Evolutionary conservation across 208 protist genomes (phyloP).

Genomic region (Vickermania spadyakhi): DNA sequence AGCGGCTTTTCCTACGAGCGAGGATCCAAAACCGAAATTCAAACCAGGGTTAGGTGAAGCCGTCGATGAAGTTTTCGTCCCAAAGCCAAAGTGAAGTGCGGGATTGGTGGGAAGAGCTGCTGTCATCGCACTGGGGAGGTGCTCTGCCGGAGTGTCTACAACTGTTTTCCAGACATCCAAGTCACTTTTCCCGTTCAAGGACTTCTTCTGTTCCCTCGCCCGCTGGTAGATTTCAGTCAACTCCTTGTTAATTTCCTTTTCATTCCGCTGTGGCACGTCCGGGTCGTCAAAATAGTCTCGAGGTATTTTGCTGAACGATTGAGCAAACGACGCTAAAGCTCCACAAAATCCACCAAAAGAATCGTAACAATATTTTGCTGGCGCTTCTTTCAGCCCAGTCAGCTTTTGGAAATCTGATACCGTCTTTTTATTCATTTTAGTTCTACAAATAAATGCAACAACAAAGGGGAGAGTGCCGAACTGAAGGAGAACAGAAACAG

Average conservation of each 20-base stretch:
- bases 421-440: conserved; percentile 14
- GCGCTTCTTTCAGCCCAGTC: conserved; percentile 46
- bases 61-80: conserved; percentile 1
- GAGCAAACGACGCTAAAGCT: conserved; percentile 71
- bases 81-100: conserved; percentile 15
- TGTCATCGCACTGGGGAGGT: background rate
- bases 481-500: conserved; percentile 6
- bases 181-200: conserved; percentile 20
- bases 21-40: background rate
- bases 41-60: background rate
- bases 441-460: conserved; percentile 2
- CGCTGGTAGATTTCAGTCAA: conserved; percentile 45
- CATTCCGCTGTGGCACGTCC: conserved; percentile 19
- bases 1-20: background rate
- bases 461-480: background rate
- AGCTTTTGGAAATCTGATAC: conserved; percentile 29
- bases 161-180: conserved; percentile 48
- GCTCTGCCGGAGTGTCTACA: background rate
- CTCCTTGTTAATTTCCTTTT: conserved; percentile 53
- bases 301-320: conserved; percentile 43
- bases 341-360: conserved; percentile 40
- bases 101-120: conserved; percentile 1
- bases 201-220: conserved; percentile 43
- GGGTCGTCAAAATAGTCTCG: conserved; percentile 45
- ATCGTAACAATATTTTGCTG: conserved; percentile 55